Conservation (phyloP, 2,329 filamentous ascomycete genomes). For the Colletotrichum coccodes region DNA sequence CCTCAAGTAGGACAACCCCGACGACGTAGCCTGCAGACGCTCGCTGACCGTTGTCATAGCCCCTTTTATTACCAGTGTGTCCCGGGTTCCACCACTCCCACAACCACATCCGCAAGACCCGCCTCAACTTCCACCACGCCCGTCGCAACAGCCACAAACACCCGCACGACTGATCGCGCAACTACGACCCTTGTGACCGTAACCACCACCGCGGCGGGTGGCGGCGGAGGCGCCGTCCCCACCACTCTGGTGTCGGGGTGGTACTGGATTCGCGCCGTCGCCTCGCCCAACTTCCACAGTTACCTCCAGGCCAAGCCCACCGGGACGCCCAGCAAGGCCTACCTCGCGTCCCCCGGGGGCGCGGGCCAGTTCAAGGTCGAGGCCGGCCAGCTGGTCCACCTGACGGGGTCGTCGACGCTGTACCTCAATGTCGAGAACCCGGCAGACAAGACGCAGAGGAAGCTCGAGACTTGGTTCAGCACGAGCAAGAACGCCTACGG, state of each 20-base stretch:
- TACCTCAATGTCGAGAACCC: constrained; percentile 60
- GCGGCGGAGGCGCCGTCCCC: constrained; percentile 20
- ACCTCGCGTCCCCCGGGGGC: constrained; percentile 60
- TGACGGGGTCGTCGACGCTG: constrained; percentile 52
- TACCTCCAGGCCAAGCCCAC: constrained; percentile 61
- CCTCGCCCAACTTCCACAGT: constrained; percentile 65
- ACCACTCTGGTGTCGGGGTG: constrained; percentile 59
- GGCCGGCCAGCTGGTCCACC: constrained; percentile 64
- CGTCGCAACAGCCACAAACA: neutral
- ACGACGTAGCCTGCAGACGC: neutral
- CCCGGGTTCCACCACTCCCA: constrained; percentile 14
- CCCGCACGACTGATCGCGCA: constrained; percentile 11
- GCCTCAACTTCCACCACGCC: constrained; percentile 5
- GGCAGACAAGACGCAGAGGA: constrained; percentile 55
- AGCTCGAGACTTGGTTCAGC: constrained; percentile 62
- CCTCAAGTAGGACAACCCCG: constrained; percentile 13
- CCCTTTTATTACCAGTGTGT: constrained; percentile 30
- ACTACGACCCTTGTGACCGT: constrained; percentile 19
- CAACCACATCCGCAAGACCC: constrained; percentile 7
- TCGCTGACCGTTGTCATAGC: neutral
- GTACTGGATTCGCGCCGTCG: constrained; percentile 68
- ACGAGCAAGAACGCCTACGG: constrained; percentile 63
- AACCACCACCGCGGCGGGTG: constrained; percentile 13
- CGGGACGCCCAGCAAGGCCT: constrained; percentile 55
- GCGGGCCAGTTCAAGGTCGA: constrained; percentile 69